Evolutionary conservation across 1,284 basidiomycete genomes (phyloP).

Genomic region (Cutaneotrichosporon arboriforme): DNA sequence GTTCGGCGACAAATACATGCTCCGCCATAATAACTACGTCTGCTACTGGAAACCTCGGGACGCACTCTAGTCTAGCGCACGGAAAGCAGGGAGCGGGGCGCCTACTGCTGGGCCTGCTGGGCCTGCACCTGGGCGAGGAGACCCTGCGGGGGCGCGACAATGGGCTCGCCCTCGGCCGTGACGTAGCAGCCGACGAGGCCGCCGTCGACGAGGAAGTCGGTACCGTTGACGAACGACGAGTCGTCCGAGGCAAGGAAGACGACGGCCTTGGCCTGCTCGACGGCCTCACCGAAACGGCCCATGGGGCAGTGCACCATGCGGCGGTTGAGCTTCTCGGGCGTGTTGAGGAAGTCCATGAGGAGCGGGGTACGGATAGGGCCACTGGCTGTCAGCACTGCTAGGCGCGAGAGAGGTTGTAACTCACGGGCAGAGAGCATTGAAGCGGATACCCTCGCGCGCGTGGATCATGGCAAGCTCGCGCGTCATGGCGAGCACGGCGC

Average conservation of each 20-base stretch:
- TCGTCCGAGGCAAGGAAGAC: slow-evolving; percentile 62
- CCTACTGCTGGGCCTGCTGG: slow-evolving; percentile 9
- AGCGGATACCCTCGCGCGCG: slow-evolving; percentile 86
- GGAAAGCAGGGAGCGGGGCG: neutral
- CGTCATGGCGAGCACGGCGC: slow-evolving; percentile 95
- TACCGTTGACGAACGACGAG: slow-evolving; percentile 60
- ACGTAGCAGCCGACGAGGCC: slow-evolving; percentile 86
- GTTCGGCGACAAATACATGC: slow-evolving; percentile 1
- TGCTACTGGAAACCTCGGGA: neutral
- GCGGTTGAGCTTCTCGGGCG: slow-evolving; percentile 89
- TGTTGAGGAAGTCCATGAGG: slow-evolving; percentile 96
- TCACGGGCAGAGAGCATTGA: slow-evolving; percentile 94
- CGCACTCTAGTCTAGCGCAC: neutral
- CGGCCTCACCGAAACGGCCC: slow-evolving; percentile 93
- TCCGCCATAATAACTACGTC: neutral
- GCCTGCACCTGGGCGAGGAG: slow-evolving; percentile 11
- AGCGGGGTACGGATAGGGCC: slow-evolving; percentile 89
- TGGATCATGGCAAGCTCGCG: slow-evolving; percentile 96
- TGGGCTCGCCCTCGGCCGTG: slow-evolving; percentile 33
- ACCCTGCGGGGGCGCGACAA: slow-evolving; percentile 25
- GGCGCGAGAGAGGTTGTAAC: slow-evolving; percentile 31
- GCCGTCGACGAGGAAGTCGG: slow-evolving; percentile 89
- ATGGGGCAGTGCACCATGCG: slow-evolving; percentile 88
- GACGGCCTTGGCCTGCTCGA: slow-evolving; percentile 86
- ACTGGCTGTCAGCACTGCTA: slow-evolving; percentile 50